Evolutionary conservation across 2,329 filamentous ascomycete genomes (phyloP).

Genomic region (Penicillium oxalicum): DNA sequence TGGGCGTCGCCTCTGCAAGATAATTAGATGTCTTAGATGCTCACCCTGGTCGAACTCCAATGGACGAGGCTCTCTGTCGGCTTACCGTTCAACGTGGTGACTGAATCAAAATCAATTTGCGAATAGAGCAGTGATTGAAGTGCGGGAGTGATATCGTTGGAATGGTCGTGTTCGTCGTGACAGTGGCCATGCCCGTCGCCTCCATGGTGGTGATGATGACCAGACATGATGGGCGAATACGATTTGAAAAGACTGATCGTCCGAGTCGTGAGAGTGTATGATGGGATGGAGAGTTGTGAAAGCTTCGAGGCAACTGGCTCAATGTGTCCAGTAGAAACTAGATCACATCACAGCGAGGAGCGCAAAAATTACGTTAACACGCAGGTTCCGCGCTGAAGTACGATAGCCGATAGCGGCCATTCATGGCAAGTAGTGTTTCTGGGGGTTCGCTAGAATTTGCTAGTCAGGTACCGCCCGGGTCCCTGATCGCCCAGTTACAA

Average conservation of each 20-base stretch:
- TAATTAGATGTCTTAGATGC: no score
- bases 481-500: no score
- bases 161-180: conserved; percentile 69
- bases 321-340: no score
- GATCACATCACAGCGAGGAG: not conserved
- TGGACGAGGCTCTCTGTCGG: not conserved
- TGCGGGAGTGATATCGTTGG: conserved; percentile 85
- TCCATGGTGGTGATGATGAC: conserved; percentile 35
- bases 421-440: no score
- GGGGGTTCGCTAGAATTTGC: no score
- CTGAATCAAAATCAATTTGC: conserved; percentile 81
- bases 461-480: no score
- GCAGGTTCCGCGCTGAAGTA: no score
- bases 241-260: not conserved
- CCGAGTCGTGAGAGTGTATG: no score
- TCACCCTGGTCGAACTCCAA: no score
- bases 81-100: conserved; percentile 72
- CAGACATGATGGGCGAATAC: conserved; percentile 23
- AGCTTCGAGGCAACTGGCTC: no score
- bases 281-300: not conserved
- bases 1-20: conserved; percentile 50
- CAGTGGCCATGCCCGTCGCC: conserved; percentile 44
- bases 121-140: conserved; percentile 86
- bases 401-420: no score
- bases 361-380: not conserved